Conservation (phyloP, 805 yeast genomes). For the Maudiozyma turicensis region DNA sequence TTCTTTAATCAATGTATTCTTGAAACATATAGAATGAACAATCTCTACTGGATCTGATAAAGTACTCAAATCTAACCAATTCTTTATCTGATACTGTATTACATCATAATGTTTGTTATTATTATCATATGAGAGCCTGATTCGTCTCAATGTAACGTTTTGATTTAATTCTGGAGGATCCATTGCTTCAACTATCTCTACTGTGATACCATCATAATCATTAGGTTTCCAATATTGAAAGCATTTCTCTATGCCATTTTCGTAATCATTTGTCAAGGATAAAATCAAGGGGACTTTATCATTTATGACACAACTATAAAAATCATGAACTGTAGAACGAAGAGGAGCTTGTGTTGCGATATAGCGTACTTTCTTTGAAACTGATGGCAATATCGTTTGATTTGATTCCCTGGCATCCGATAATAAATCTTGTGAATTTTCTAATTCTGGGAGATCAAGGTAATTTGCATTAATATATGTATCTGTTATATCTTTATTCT, state of each 20-base stretch:
- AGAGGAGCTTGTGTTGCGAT: conserved; percentile 92
- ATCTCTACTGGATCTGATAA: conserved; percentile 48
- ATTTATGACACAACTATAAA: conserved; percentile 69
- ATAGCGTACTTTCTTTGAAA: conserved; percentile 36
- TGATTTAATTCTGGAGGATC: conserved; percentile 3
- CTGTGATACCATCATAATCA: conserved; percentile 30
- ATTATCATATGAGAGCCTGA: conserved; percentile 33
- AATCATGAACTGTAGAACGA: conserved; percentile 62
- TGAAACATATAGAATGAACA: conserved; percentile 41
- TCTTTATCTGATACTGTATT: conserved; percentile 62
- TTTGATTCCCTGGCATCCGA: conserved; percentile 3
- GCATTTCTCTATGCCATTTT: conserved; percentile 74
- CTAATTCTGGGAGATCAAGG: conserved; percentile 27
- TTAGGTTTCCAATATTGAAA: conserved; percentile 71
- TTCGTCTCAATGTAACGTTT: conserved; percentile 23
- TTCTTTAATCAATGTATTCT: conserved; percentile 33
- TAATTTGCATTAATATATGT: conserved; percentile 88
- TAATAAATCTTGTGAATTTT: conserved; percentile 2
- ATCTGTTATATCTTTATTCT: conserved; percentile 17
- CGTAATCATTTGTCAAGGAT: conserved; percentile 66
- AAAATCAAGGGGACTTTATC: conserved; percentile 57
- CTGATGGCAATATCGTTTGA: neutral
- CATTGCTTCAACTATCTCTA: conserved; percentile 19
- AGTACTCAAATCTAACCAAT: conserved; percentile 81
- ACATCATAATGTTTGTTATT: conserved; percentile 34